Percentiles rank a stretch among this genome's conserved stretches.
Evolutionary conservation across 176 grass and related monocot genomes (phyloP).

Genomic region (Musa troglodytarum): DNA sequence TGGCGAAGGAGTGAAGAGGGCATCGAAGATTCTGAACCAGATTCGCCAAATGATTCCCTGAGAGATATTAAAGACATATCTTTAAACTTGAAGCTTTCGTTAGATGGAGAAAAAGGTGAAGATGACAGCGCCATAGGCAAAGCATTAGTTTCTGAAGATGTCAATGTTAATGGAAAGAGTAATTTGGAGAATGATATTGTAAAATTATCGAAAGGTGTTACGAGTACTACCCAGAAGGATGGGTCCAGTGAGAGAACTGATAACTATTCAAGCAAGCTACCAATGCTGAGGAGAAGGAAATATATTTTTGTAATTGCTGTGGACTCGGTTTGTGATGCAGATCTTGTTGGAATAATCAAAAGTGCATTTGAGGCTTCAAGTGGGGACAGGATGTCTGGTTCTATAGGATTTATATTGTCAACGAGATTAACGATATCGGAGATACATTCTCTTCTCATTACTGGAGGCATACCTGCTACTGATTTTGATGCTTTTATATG

Average conservation of each 20-base stretch:
- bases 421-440: conserved; percentile 57
- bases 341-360: conserved; percentile 35
- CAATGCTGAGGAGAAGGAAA: conserved; percentile 43
- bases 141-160: neutral
- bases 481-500: conserved; percentile 95
- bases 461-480: conserved; percentile 49
- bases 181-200: conserved; percentile 29
- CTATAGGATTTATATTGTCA: conserved; percentile 45
- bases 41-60: conserved; percentile 39
- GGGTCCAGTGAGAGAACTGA: conserved; percentile 23
- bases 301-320: conserved; percentile 43
- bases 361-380: conserved; percentile 29
- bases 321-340: conserved; percentile 29
- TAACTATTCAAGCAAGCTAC: conserved; percentile 24
- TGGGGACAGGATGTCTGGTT: conserved; percentile 23
- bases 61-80: conserved; percentile 48
- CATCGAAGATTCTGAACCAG: conserved; percentile 33
- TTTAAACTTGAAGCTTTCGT: conserved; percentile 42
- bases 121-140: conserved; percentile 11
- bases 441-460: conserved; percentile 47
- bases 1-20: conserved; percentile 40
- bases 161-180: conserved; percentile 15
- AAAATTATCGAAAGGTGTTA: conserved; percentile 25
- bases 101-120: conserved; percentile 38
- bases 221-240: conserved; percentile 10